Evolutionary conservation across 2,329 filamentous ascomycete species (phyloP).

Genomic region (Phaeosphaeria sp.): DNA sequence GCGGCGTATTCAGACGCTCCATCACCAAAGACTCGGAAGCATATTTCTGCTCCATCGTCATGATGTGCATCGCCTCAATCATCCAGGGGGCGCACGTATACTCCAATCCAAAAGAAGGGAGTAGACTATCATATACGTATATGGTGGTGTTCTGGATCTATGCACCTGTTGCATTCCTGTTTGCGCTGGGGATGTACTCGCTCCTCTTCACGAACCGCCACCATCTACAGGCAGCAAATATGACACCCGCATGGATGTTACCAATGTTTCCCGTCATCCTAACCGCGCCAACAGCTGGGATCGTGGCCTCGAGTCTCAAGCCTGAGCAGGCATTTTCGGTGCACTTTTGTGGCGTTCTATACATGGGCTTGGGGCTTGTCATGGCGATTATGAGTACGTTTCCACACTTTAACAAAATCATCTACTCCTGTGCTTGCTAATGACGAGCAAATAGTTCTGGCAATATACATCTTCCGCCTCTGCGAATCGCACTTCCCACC

Average conservation of each 20-base stretch:
- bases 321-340: neutral
- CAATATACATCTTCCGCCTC: neutral
- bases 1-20: neutral
- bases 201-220: neutral
- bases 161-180: neutral
- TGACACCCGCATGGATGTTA: neutral
- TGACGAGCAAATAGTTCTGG: neutral
- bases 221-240: neutral
- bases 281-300: neutral
- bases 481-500: neutral
- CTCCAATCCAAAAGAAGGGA: neutral
- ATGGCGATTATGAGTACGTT: neutral
- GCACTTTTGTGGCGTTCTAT: neutral
- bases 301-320: neutral
- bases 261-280: neutral
- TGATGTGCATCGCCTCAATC: neutral
- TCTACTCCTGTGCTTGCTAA: neutral
- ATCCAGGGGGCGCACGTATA: neutral
- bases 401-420: too few species aligned
- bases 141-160: neutral
- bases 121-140: neutral
- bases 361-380: neutral
- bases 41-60: neutral
- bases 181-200: neutral
- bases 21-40: neutral